A percentile compares a stretch with the other conserved stretches of the same genome.
Evolutionary conservation across 2,329 filamentous ascomycete genomes (phyloP).

Genomic region (Monosporascus sp.): DNA sequence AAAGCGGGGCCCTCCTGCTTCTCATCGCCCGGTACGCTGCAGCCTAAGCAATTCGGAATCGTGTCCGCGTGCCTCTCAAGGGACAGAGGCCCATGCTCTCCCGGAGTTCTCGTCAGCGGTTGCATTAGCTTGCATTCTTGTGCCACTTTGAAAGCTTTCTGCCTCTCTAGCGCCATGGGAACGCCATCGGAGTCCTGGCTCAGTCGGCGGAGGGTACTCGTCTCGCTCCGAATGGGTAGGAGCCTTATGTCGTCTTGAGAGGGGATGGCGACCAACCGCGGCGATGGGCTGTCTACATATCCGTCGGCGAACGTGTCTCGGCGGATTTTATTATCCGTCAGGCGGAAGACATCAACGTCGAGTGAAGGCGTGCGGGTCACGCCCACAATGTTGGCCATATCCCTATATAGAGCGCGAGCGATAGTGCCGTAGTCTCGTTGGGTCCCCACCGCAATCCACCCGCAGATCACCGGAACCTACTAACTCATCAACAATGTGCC

Average conservation of each 20-base stretch:
- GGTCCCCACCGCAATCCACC: conserved; percentile 11
- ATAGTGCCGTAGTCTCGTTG: conserved; percentile 9
- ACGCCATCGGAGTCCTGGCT: background rate
- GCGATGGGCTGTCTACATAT: background rate
- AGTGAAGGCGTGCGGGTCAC: background rate
- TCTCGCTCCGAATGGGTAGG: background rate
- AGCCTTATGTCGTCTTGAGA: background rate
- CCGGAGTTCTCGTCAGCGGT: background rate
- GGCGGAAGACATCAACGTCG: background rate
- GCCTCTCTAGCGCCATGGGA: background rate
- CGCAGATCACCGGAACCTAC: conserved; percentile 11
- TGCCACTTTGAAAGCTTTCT: conserved; percentile 6
- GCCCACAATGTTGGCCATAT: conserved; percentile 3
- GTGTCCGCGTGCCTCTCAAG: background rate
- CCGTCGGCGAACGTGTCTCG: conserved; percentile 1
- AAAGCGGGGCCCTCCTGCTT: conserved; percentile 13
- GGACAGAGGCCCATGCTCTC: background rate
- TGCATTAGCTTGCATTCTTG: conserved; percentile 1
- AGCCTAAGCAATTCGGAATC: conserved; percentile 9
- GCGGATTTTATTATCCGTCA: background rate
- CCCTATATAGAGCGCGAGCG: conserved; percentile 4
- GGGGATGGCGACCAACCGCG: background rate
- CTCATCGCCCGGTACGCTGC: conserved; percentile 10
- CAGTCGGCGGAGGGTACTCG: background rate
- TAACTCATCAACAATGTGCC: background rate